Percentiles rank a stretch among this genome's conserved stretches.
Evolutionary conservation across 2,329 filamentous ascomycete species (phyloP).

Genomic region (Stemphylium lycopersici): DNA sequence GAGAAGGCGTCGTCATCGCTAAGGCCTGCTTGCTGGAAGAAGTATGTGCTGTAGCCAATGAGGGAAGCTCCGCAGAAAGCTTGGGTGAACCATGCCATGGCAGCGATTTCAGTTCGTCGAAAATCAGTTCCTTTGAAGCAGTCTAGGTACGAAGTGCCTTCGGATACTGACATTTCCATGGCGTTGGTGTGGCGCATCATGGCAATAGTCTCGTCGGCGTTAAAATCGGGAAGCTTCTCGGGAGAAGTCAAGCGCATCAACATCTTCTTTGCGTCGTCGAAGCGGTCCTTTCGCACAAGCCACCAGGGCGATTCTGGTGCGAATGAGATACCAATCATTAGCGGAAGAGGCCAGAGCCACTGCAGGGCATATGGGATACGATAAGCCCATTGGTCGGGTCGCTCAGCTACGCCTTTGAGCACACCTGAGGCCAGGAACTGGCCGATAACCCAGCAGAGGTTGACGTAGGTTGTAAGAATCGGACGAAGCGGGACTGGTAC

Average conservation of each 20-base stretch:
- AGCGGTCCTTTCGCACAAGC: constrained; percentile 69
- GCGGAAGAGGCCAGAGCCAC: constrained; percentile 76
- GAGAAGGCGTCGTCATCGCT: constrained; percentile 51
- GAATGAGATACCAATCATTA: constrained; percentile 70
- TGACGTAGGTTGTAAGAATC: constrained; percentile 68
- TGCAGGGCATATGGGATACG: constrained; percentile 71
- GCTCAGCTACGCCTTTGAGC: constrained; percentile 68
- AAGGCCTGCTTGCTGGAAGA: constrained; percentile 57
- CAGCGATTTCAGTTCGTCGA: constrained; percentile 75
- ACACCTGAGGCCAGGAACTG: constrained; percentile 75
- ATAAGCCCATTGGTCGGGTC: constrained; percentile 71
- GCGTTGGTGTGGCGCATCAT: constrained; percentile 93
- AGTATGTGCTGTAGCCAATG: constrained; percentile 53
- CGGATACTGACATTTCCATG: constrained; percentile 71
- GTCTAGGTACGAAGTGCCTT: constrained; percentile 76
- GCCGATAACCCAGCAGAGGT: constrained; percentile 77
- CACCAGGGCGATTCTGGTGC: constrained; percentile 77
- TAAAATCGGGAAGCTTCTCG: constrained; percentile 50
- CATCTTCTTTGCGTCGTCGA: constrained; percentile 69
- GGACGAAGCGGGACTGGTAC: constrained; percentile 72
- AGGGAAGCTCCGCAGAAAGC: constrained; percentile 47
- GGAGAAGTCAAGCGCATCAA: constrained; percentile 68
- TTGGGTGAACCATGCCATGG: constrained; percentile 57
- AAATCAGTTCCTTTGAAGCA: constrained; percentile 84
- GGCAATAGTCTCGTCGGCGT: constrained; percentile 65